Percentiles rank a stretch among this genome's conserved stretches.
Conservation (phyloP, 768 basidiomycete species). For the Boletus sp. region DNA sequence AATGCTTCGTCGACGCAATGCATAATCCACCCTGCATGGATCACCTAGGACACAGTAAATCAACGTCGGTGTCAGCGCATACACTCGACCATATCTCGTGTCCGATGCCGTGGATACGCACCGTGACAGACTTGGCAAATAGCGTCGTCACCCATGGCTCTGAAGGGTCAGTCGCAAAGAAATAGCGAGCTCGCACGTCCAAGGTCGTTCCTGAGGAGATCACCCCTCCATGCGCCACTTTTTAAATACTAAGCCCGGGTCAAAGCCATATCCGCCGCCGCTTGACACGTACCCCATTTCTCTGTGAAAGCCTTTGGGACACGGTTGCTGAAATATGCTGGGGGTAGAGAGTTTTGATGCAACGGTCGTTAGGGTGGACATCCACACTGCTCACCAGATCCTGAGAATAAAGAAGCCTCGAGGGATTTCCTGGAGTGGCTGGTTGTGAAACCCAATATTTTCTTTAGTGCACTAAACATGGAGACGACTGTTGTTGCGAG, state of each 20-base stretch:
- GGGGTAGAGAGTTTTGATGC: background rate
- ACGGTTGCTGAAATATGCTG: slow-evolving; percentile 29
- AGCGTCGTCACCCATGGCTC: slow-evolving; percentile 29
- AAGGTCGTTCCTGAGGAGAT: slow-evolving; percentile 11
- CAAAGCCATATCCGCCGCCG: background rate
- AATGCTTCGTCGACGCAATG: slow-evolving; percentile 28
- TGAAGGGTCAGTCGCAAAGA: slow-evolving; percentile 27
- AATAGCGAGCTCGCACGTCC: slow-evolving; percentile 23
- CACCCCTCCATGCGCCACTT: slow-evolving; percentile 26
- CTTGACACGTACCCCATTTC: slow-evolving; percentile 22
- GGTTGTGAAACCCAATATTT: background rate
- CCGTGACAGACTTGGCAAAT: slow-evolving; percentile 27
- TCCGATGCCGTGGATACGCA: slow-evolving; percentile 15
- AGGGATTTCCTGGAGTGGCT: background rate
- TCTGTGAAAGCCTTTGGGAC: slow-evolving; percentile 22
- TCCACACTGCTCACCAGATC: slow-evolving; percentile 17
- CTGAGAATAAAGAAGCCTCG: slow-evolving; percentile 16
- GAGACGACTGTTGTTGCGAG: background rate
- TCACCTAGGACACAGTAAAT: slow-evolving; percentile 15
- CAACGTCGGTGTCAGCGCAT: slow-evolving; percentile 3
- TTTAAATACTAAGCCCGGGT: background rate
- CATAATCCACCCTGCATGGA: slow-evolving; percentile 30
- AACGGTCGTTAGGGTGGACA: background rate
- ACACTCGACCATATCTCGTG: background rate
- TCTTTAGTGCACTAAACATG: slow-evolving; percentile 15